These are phyloP conservation scores for Teunomyces cretensis DNA, from an alignment of 805 yeast genomes.

Conservation along the genomic window DNA sequence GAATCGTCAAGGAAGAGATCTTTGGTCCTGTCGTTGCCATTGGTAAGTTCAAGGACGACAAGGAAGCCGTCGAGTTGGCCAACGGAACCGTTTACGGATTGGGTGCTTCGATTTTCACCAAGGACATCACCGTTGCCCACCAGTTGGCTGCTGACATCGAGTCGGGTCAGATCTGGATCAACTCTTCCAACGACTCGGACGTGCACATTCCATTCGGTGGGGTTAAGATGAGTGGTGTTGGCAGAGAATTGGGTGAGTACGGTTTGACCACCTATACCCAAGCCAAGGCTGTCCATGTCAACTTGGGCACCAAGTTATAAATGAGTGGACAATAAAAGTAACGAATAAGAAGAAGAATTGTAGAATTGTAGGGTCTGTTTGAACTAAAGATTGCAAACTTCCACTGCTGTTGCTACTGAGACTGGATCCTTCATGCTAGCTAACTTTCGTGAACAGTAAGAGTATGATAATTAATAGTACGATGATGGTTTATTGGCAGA, in stretches of 20 bases:
- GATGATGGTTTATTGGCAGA: too few species aligned
- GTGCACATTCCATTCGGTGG: slow-evolving; percentile 42
- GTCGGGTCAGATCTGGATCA: slow-evolving; percentile 48
- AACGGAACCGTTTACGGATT: slow-evolving; percentile 76
- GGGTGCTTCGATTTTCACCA: slow-evolving; percentile 79
- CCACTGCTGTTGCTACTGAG: too few species aligned
- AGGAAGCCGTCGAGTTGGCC: slow-evolving; percentile 67
- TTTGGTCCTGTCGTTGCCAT: slow-evolving; percentile 84
- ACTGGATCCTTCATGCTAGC: too few species aligned
- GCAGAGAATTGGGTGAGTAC: slow-evolving; percentile 39
- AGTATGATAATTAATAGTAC: too few species aligned
- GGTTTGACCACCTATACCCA: slow-evolving; percentile 36
- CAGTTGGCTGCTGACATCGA: slow-evolving; percentile 52
- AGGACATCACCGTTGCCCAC: slow-evolving; percentile 65
- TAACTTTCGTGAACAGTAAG: too few species aligned
- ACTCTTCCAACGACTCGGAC: slow-evolving; percentile 46
- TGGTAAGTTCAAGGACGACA: slow-evolving; percentile 62
- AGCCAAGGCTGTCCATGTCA: slow-evolving; percentile 47
- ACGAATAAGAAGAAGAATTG: too few species aligned
- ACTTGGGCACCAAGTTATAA: slow-evolving; percentile 48
- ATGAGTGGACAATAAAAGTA: background rate
- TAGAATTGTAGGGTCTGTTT: too few species aligned
- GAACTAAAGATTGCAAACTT: too few species aligned
- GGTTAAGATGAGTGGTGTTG: slow-evolving; percentile 41
- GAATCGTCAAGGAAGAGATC: slow-evolving; percentile 75